phyloP scores from a whole-genome alignment of 345 rosid genomes.

The Lumnitzera racemosa region DNA sequence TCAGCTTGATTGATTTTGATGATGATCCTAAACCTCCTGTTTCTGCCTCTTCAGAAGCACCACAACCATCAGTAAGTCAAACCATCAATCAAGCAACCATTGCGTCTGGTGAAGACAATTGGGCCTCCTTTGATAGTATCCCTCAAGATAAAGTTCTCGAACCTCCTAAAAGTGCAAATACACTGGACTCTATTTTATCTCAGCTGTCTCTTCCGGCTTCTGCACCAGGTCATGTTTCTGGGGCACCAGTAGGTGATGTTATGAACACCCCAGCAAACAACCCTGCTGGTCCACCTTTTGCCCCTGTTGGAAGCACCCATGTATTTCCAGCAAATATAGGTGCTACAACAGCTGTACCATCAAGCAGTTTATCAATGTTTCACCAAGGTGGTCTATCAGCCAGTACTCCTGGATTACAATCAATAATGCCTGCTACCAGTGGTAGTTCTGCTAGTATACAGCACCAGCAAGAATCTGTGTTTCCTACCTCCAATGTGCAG shows the following conservation, averaged over 20 bases:
- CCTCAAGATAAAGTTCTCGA: slow-evolving; percentile 42
- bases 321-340: slow-evolving; percentile 13
- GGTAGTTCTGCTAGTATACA: slow-evolving; percentile 33
- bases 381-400: slow-evolving; percentile 23
- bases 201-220: slow-evolving; percentile 54
- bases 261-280: too few relatives aligned
- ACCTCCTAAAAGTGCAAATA: slow-evolving; percentile 36
- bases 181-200: slow-evolving; percentile 74
- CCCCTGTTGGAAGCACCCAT: slow-evolving; percentile 16
- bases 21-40: slow-evolving; percentile 67
- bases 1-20: slow-evolving; percentile 91
- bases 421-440: slow-evolving; percentile 21
- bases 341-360: slow-evolving; percentile 24
- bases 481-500: slow-evolving; percentile 35
- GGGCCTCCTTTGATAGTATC: slow-evolving; percentile 69
- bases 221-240: slow-evolving; percentile 24
- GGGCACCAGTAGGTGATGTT: neutral
- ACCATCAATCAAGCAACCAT: slow-evolving; percentile 28
- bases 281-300: slow-evolving; percentile 16
- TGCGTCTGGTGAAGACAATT: slow-evolving; percentile 43
- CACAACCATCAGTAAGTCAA: slow-evolving; percentile 27
- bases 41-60: slow-evolving; percentile 28
- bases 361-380: slow-evolving; percentile 21
- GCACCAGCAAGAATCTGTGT: slow-evolving; percentile 42
- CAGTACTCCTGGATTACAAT: slow-evolving; percentile 21